Conservation (phyloP, 2,329 filamentous ascomycete species). For the Massarina eburnea region DNA sequence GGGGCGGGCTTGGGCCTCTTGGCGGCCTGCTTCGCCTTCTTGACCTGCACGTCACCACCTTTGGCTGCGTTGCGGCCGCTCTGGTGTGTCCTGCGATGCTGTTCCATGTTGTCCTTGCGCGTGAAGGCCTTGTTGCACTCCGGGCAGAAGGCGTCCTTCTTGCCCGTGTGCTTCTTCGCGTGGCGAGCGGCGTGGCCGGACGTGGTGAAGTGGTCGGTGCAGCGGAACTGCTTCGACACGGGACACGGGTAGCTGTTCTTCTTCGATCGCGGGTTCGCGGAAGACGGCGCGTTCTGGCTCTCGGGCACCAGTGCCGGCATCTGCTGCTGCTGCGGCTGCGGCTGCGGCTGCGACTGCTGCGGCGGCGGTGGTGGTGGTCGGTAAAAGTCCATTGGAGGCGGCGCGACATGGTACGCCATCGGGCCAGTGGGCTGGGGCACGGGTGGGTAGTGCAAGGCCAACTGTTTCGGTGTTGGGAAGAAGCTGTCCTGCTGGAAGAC, state of each 20-base stretch:
- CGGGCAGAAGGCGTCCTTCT: slow-evolving; percentile 71
- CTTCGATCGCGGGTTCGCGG: slow-evolving; percentile 47
- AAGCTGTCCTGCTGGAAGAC: slow-evolving; percentile 30
- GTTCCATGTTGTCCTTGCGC: slow-evolving; percentile 85
- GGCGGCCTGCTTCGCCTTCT: slow-evolving; percentile 39
- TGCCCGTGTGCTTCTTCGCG: slow-evolving; percentile 80
- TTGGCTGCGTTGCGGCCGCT: slow-evolving; percentile 48
- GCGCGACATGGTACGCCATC: slow-evolving; percentile 25
- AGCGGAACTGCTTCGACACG: slow-evolving; percentile 69
- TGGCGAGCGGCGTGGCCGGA: slow-evolving; percentile 84
- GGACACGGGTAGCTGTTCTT: slow-evolving; percentile 75
- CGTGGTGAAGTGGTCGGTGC: slow-evolving; percentile 79
- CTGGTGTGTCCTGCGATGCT: slow-evolving; percentile 76
- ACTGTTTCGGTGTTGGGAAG: slow-evolving; percentile 30
- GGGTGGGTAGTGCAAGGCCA: slow-evolving; percentile 25
- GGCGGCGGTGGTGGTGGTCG: no score
- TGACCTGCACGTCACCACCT: slow-evolving; percentile 35
- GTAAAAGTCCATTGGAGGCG: no score
- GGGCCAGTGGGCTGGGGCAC: slow-evolving; percentile 24
- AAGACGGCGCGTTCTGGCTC: slow-evolving; percentile 8
- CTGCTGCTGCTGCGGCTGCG: slow-evolving; percentile 17
- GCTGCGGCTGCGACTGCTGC: slow-evolving; percentile 19
- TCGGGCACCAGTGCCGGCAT: slow-evolving; percentile 12
- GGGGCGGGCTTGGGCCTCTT: slow-evolving; percentile 38
- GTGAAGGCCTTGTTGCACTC: slow-evolving; percentile 81